Percentiles rank a stretch among this genome's conserved stretches.
These are phyloP conservation scores for Withania somnifera DNA, from an alignment of 305 asterid species.

Conservation along the genomic window DNA sequence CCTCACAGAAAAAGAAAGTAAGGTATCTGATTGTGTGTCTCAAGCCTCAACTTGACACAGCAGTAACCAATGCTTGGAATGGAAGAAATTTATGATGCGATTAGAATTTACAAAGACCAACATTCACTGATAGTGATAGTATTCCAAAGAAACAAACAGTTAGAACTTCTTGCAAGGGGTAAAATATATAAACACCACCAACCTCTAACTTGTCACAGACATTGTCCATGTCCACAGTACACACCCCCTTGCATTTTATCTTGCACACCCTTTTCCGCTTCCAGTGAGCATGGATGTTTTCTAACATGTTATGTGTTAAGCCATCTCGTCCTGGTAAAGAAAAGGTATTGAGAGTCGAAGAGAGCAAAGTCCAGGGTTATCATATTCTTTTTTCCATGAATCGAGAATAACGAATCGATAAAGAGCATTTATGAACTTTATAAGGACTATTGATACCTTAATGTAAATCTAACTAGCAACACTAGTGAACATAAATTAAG, in stretches of 20 bases:
- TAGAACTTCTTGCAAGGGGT: background rate
- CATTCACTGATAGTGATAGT: background rate
- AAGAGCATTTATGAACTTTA: background rate
- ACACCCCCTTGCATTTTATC: slow-evolving; percentile 89
- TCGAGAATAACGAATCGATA: background rate
- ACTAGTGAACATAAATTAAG: background rate
- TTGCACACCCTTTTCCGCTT: slow-evolving; percentile 81
- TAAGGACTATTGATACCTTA: background rate
- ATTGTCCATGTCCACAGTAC: slow-evolving; percentile 85
- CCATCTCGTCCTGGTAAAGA: slow-evolving; percentile 77
- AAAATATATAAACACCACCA: slow-evolving; percentile 18
- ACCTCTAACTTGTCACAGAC: slow-evolving; percentile 82
- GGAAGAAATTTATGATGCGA: background rate
- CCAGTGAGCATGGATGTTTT: slow-evolving; percentile 88
- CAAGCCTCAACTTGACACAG: background rate
- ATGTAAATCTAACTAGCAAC: background rate
- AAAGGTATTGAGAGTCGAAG: background rate
- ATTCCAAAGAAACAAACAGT: background rate
- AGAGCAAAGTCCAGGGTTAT: background rate
- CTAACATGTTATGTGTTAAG: slow-evolving; percentile 90
- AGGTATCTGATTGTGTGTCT: background rate
- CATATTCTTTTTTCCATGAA: background rate
- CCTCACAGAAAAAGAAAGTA: background rate
- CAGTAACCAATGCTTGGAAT: background rate
- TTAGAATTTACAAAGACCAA: background rate